These are phyloP conservation scores for Artomyces pyxidatus DNA, from an alignment of 768 basidiomycete species.

Conservation along the genomic window DNA sequence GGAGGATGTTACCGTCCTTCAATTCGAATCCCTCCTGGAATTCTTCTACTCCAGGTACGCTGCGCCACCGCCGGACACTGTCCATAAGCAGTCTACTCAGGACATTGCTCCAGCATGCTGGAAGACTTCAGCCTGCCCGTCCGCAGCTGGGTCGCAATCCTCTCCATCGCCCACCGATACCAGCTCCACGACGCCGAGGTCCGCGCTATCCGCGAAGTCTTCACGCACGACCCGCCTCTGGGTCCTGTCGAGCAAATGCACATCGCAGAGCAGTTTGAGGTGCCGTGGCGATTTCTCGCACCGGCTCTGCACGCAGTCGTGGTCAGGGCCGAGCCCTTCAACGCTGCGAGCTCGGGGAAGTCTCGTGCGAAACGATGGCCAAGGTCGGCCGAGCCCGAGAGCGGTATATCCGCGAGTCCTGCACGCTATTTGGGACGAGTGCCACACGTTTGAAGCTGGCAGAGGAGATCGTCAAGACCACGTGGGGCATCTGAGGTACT, in stretches of 20 bases:
- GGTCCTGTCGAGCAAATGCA: not conserved
- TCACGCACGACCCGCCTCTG: not conserved
- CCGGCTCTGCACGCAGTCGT: not conserved
- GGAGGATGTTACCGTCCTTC: constrained; percentile 3
- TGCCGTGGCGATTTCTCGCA: not conserved
- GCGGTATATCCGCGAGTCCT: no score
- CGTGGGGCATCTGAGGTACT: no score
- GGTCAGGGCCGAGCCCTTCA: no score
- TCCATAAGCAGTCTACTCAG: not conserved
- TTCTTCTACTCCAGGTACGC: constrained; percentile 18
- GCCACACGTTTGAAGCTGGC: no score
- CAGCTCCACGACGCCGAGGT: constrained; percentile 1
- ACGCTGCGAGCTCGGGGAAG: no score
- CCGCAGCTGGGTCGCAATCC: not conserved
- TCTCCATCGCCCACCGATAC: constrained; percentile 1
- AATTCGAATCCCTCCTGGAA: constrained; percentile 15
- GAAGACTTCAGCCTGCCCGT: not conserved
- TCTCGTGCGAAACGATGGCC: no score
- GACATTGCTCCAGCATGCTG: not conserved
- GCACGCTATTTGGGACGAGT: no score
- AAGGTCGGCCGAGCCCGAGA: no score
- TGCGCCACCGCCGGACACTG: not conserved
- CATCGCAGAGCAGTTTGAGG: not conserved
- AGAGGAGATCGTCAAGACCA: no score
- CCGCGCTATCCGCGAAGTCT: constrained; percentile 7